Evolutionary conservation across 2,329 filamentous ascomycete species (phyloP).

Genomic region (Penicillium freii): DNA sequence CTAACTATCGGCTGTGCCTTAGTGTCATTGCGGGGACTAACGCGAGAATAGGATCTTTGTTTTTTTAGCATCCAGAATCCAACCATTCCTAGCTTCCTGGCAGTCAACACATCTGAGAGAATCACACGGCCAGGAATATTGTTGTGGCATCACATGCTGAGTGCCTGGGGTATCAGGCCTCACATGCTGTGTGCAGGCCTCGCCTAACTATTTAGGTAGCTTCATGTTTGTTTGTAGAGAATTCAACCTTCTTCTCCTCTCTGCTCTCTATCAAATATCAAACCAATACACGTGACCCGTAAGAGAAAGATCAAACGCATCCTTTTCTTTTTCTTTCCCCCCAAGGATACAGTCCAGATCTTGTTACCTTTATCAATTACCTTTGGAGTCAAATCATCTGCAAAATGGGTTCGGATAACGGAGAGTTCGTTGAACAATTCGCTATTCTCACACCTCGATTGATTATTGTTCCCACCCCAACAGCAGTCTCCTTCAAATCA

Average conservation of each 20-base stretch:
- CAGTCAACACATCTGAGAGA: not conserved
- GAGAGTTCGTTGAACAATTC: conserved; percentile 8
- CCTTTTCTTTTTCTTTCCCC: not conserved
- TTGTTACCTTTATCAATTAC: not conserved
- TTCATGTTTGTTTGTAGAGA: too few species aligned
- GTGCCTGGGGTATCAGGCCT: too few species aligned
- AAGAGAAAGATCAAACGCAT: not conserved
- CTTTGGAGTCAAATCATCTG: not conserved
- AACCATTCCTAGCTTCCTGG: not conserved
- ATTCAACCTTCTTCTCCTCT: too few species aligned
- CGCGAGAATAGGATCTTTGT: not conserved
- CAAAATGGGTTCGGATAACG: not conserved
- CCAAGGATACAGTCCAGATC: not conserved
- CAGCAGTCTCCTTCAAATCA: conserved; percentile 12
- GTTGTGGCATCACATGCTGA: too few species aligned
- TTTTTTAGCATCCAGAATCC: not conserved
- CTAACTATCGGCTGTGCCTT: too few species aligned
- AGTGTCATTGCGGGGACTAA: not conserved
- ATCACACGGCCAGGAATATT: not conserved
- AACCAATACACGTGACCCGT: not conserved
- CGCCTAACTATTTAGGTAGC: too few species aligned
- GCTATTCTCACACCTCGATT: conserved; percentile 19
- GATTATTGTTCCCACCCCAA: conserved; percentile 20
- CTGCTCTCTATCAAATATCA: too few species aligned
- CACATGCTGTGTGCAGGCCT: too few species aligned